Evolutionary conservation across 345 rosid species (phyloP).

Genomic region (Capsella bursapastoris): DNA sequence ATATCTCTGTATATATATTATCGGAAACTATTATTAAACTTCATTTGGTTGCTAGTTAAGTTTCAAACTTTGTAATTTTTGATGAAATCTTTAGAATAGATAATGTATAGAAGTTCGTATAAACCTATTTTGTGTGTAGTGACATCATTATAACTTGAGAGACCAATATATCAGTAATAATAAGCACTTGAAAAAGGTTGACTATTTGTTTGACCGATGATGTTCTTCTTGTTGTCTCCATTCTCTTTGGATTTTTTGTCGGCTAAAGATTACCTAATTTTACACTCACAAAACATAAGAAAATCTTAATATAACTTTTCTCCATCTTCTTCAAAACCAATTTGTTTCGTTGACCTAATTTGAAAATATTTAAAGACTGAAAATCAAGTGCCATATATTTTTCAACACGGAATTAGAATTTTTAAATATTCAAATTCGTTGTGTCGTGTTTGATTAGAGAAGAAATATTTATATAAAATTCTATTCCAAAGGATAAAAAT

Average conservation of each 20-base stretch:
- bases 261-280: constrained; percentile 37
- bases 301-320: constrained; percentile 21
- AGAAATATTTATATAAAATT: constrained; percentile 2
- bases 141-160: constrained; percentile 40
- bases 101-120: not conserved
- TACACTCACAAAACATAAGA: constrained; percentile 33
- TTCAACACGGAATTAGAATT: constrained; percentile 35
- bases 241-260: constrained; percentile 39
- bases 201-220: constrained; percentile 33
- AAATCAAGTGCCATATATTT: constrained; percentile 2
- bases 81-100: not conserved
- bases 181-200: constrained; percentile 35
- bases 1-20: too few species aligned
- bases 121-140: constrained; percentile 13
- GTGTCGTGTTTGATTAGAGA: constrained; percentile 33
- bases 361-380: not conserved
- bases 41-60: too few species aligned
- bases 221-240: constrained; percentile 41
- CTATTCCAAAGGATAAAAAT: not conserved
- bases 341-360: constrained; percentile 38
- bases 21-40: too few species aligned
- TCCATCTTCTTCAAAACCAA: constrained; percentile 15
- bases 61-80: too few species aligned
- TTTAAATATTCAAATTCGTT: not conserved
- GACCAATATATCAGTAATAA: constrained; percentile 26